Evolutionary conservation across 169 alveolate genomes (phyloP).

Genomic region (Toxoplasma gondii): DNA sequence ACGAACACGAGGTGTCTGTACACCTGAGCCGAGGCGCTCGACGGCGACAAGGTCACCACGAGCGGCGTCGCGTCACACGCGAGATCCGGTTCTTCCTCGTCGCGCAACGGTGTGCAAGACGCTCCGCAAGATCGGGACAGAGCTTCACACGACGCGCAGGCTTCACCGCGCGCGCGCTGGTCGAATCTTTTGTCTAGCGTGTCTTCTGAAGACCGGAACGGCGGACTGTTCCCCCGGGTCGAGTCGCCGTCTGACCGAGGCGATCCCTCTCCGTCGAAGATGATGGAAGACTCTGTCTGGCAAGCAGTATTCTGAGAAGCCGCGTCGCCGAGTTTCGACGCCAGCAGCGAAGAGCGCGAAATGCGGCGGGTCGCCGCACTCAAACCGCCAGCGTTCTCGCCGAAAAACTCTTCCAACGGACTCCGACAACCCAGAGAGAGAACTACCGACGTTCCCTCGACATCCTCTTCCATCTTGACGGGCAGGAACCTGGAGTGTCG

Average conservation of each 20-base stretch:
- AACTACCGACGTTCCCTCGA: not conserved
- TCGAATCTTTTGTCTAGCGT: too few relatives aligned
- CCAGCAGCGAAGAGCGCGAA: not conserved
- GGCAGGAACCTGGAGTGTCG: too few relatives aligned
- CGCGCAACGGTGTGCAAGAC: too few relatives aligned
- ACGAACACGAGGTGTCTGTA: slow-evolving; percentile 36
- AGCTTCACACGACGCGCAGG: too few relatives aligned
- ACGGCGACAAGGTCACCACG: slow-evolving; percentile 26
- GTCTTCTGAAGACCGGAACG: too few relatives aligned
- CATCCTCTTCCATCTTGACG: not conserved
- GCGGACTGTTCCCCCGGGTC: not conserved
- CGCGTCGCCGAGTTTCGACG: not conserved
- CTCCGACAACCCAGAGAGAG: not conserved
- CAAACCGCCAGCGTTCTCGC: not conserved
- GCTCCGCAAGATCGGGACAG: too few relatives aligned
- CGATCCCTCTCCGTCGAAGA: not conserved
- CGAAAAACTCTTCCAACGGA: not conserved
- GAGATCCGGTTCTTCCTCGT: not conserved
- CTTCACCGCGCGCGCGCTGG: too few relatives aligned
- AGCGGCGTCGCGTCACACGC: not conserved
- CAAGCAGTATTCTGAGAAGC: not conserved
- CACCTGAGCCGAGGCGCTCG: not conserved
- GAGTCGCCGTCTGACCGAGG: not conserved
- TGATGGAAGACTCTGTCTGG: not conserved
- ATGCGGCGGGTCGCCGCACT: not conserved